Percentiles rank a stretch among this genome's conserved stretches.
phyloP scores from a whole-genome alignment of 1,284 basidiomycete species.

The Leccinum subrobustum region DNA sequence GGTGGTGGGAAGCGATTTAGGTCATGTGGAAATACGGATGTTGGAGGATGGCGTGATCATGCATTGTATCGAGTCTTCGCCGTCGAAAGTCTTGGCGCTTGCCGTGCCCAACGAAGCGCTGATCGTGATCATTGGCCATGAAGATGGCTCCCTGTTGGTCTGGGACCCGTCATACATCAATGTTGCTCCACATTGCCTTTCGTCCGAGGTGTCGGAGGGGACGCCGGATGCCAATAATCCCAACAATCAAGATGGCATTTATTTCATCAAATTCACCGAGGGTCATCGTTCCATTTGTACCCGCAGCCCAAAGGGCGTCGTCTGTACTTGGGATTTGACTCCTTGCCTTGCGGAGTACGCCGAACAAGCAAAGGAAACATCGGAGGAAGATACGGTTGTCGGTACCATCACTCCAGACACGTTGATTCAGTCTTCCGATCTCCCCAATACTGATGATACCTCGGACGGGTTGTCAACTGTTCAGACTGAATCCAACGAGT shows the following conservation, averaged over 20 bases:
- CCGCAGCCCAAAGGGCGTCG: slow-evolving; percentile 15
- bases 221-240: background rate
- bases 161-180: slow-evolving; percentile 19
- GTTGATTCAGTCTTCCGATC: background rate
- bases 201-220: background rate
- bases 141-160: slow-evolving; percentile 21
- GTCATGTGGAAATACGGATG: slow-evolving; percentile 18
- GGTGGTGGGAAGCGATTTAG: slow-evolving; percentile 18
- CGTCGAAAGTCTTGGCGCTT: slow-evolving; percentile 15
- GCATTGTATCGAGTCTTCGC: slow-evolving; percentile 8
- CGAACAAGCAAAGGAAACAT: background rate
- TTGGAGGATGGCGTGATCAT: slow-evolving; percentile 16
- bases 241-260: slow-evolving; percentile 6
- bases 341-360: slow-evolving; percentile 13
- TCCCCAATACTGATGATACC: background rate
- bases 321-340: slow-evolving; percentile 23
- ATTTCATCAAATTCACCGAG: slow-evolving; percentile 20
- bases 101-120: slow-evolving; percentile 6
- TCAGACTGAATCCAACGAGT: background rate
- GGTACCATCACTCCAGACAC: background rate
- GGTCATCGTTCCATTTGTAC: slow-evolving; percentile 10
- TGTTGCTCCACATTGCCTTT: slow-evolving; percentile 10
- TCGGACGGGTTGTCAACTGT: background rate
- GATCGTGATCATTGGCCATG: slow-evolving; percentile 13
- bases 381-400: background rate